Base-by-base conservation (phyloP, 345 rosid species). In the Populus tremula region DNA sequence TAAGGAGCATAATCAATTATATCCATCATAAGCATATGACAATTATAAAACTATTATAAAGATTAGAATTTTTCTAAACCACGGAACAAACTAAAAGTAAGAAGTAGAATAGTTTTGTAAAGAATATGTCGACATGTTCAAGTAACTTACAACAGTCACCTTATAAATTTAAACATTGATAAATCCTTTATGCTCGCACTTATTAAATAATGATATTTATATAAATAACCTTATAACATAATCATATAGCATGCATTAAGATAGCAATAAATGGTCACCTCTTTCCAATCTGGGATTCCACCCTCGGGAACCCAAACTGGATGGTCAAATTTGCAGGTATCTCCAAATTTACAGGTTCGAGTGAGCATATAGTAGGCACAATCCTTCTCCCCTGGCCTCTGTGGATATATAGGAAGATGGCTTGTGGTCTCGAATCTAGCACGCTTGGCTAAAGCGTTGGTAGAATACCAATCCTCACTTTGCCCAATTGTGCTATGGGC, bases 231-330 rank as follows among this genome's bases (percentile, higher is more conserved):
- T 11, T 78, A 79, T 81, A 64, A 79, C 31, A 83, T 81, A 79
- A 72, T 21, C 74, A 36, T 69, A 76, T 79, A 33, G 85, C 72
- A 85, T 85, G 84, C 77, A 80, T 86, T 87, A 81, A 74, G 50
- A 85, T 85, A 84, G 84, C 72, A 87, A 83, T 89, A 90, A 89
- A 87, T 83, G 81, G 86, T 95, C 99, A 95, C 99, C 99, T 95
- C 99, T 95, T 93, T 95, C 99, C 98, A 95, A 92, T 91, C 94
- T 87, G 98, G 98, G 92, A 95, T 95, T 88, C 99, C 99, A 81
- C 98, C 99, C 79, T 91, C 99, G 23, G 99, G 98, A 91, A 95
- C 99, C 99, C 99, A 93, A 93, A 93, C 77, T 87, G 99, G 99
- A 91, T 95, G 99, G 89, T 95, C 98, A 91, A 91, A 95, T 90